Evolutionary conservation across 306 rosid species (phyloP), one percentile per base, ranked within the genome.

Genomic region (Senna tora): DNA sequence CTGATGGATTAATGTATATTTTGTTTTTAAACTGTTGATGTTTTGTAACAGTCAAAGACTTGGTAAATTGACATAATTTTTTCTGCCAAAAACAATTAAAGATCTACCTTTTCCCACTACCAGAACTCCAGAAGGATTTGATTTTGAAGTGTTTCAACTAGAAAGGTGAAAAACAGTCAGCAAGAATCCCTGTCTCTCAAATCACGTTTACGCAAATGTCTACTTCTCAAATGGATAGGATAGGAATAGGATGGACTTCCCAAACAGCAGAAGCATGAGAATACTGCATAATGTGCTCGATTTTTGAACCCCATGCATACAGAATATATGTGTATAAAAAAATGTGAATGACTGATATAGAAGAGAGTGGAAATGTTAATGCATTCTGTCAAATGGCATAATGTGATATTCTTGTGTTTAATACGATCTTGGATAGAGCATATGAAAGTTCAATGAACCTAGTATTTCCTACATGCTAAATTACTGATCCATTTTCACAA

Each of bases 1-100:
- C 61, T 33, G 19, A 32, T 19, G 54, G 25, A 19, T 42, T 42
- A 22, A 15, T 53, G 15, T 32, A n/a, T 32, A 45, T 42, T 69
- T 70, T 32, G 16, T 20, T 60, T 59, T 69, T 25, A 17, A 53
- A 62, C 32, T 54, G 39, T 32, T 60, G 38, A 13, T 38, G 57
- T 51, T 68, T 11, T 68, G 46, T 12, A 58, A 51, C 55, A 58
- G 16, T 62, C 12, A 64, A 77, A 68, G 75, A 42, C 9, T 68
- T 17, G 54, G 33, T 30, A 36, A 49, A 76, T 39, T 67, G 17
- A 75, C 12, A n/a, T 36, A 38, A 43, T 30, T 13, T 25, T 25
- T 25, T 67, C 28, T 67, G 16, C 30, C 5, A 34, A 54, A 56
- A 41, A n/a, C 60, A 25, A 25, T 47, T 7, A 15, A 57, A 59